Base-by-base conservation (phyloP, 805 yeast genomes). In the Starmerella stigmatis region DNA sequence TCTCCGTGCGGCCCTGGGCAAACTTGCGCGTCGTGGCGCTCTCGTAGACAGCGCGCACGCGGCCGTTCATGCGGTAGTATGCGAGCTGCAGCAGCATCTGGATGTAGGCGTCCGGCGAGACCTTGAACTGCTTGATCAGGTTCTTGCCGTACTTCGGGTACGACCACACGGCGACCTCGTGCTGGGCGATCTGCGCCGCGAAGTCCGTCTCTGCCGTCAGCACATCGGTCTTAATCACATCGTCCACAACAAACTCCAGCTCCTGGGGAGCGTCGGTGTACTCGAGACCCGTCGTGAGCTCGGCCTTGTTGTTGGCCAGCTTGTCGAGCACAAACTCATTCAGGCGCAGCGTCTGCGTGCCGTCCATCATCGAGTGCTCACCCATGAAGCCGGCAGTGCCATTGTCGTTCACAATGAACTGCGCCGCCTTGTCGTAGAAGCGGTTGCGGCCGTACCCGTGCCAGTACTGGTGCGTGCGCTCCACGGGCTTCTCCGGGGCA, bases 281-380 rank as follows among this genome's bases (percentile, higher is more conserved):
- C 28, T 52, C 47, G 13, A 54, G 46, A 21, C 49, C 53, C 26
- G 50, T 44, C 37, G 62, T 58, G 41, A 63, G 59, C 47, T 66
- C 64, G 28, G 63, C 62, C 56, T 75, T 66, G 58, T 75, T 61
- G 58, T 74, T 71, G 46, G 63, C 50, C 46, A 88, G 64, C 54
- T 76, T 73, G 43, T 71, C 71, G 52, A 78, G 71, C 31, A 89
- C 71, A 59, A 71, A 78, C 65, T 86, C 86, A 64, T 89, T 89
- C 67, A 89, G 68, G 53, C 86, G 78, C 58, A 85, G 76, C 25
- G 95, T 89, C 60, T 96, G 94, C 9, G 96, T 85, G 51, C 97
- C 98, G 64, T 89, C 98, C 97, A 89, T 89, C 70, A 77, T 82
- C 19, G 96, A 86, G 69, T 89, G 98, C 69, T 89, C 98, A 51